phyloP scores from a whole-genome alignment of 2,329 filamentous ascomycete genomes.

The Corniculantispora saksenae region DNA sequence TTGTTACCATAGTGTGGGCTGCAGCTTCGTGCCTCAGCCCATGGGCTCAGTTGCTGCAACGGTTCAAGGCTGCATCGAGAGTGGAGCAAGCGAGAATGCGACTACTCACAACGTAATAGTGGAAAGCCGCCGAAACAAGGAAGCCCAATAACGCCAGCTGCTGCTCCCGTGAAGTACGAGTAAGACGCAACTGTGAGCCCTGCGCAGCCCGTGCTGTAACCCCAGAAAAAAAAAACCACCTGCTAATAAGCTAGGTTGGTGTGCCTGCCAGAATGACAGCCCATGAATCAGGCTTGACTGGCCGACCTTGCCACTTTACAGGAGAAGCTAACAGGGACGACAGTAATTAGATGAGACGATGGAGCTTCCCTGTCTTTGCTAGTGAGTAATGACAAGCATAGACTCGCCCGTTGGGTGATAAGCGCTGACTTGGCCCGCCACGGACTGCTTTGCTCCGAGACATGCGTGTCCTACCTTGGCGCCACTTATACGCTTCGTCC shows the following conservation, averaged over 20 bases:
- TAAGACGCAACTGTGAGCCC: slow-evolving; percentile 6
- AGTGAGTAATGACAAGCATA: neutral
- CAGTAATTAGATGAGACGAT: neutral
- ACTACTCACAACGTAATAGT: neutral
- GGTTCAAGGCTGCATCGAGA: neutral
- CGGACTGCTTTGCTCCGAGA: neutral
- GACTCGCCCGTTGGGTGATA: neutral
- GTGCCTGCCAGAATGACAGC: neutral
- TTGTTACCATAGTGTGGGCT: neutral
- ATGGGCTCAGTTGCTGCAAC: neutral
- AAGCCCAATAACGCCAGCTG: neutral
- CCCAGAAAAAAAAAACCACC: neutral
- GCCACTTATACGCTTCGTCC: neutral
- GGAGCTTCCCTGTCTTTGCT: neutral
- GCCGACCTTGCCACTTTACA: neutral
- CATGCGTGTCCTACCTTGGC: neutral
- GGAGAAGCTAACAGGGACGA: neutral
- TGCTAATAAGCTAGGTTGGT: no score
- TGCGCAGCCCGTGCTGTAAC: neutral
- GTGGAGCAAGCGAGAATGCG: neutral
- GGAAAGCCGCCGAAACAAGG: neutral
- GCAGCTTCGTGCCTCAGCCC: neutral
- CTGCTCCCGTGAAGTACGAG: neutral
- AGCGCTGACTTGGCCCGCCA: slow-evolving; percentile 1
- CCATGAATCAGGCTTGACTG: neutral